These are phyloP conservation scores for Trypanosoma platydactyli DNA, from an alignment of 208 protist species.

Conservation along the genomic window DNA sequence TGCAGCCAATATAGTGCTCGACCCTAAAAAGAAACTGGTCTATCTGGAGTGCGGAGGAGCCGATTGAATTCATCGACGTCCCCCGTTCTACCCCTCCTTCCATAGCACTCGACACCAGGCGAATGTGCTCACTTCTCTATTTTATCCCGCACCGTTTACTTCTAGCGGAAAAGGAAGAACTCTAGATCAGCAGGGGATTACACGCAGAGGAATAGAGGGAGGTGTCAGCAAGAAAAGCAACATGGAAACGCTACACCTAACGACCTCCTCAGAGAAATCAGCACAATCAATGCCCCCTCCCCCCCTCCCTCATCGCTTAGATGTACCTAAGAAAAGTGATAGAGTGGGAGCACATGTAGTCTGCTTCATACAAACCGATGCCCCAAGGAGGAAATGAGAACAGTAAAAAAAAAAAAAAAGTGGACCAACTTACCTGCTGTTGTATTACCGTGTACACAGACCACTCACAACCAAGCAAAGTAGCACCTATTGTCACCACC, in stretches of 20 bases:
- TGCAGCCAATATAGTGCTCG: slow-evolving; percentile 28
- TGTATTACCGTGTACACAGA: no score
- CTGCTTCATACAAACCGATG: no score
- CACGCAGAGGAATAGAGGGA: no score
- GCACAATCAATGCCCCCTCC: background rate
- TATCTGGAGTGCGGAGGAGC: slow-evolving; percentile 13
- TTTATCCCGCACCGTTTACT: slow-evolving; percentile 4
- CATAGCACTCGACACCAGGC: background rate
- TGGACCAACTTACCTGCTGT: background rate
- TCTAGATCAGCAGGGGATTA: no score
- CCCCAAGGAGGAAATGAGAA: no score
- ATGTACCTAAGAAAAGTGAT: background rate
- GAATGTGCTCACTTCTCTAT: slow-evolving; percentile 1
- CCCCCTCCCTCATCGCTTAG: background rate
- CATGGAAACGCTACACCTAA: background rate
- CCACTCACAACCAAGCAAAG: no score
- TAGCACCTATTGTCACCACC: background rate
- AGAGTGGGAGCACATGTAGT: background rate
- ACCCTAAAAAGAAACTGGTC: slow-evolving; percentile 34
- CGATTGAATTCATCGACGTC: slow-evolving; percentile 6
- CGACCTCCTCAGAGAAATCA: background rate
- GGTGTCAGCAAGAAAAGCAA: background rate
- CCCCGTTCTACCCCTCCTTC: background rate
- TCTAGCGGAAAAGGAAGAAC: no score
- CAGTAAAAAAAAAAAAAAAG: background rate